Conservation (phyloP, 2,329 filamentous ascomycete genomes). For the Monosporascus cannonballus region DNA sequence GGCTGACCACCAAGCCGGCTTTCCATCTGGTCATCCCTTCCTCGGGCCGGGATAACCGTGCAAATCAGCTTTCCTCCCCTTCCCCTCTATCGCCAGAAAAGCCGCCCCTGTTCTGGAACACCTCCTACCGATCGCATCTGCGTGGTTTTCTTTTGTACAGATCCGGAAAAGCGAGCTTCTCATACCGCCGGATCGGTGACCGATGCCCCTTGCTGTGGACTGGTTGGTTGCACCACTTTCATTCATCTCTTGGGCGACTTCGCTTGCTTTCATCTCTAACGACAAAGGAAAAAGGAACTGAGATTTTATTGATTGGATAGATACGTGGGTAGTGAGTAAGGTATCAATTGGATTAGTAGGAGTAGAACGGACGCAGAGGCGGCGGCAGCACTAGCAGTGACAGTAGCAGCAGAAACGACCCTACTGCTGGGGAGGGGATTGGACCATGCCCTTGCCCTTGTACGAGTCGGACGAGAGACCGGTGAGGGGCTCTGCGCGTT, state of each 20-base stretch:
- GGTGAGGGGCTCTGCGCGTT: constrained; percentile 81
- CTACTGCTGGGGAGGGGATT: constrained; percentile 53
- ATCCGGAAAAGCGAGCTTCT: not conserved
- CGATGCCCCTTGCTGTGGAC: constrained; percentile 4
- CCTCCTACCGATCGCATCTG: too few relatives aligned
- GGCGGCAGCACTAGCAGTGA: not conserved
- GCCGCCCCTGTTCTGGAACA: too few relatives aligned
- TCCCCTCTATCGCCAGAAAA: too few relatives aligned
- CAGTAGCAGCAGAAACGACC: constrained; percentile 5
- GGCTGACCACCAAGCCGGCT: not conserved
- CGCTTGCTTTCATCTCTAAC: constrained; percentile 25
- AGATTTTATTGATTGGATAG: constrained; percentile 4
- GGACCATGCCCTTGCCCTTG: constrained; percentile 70
- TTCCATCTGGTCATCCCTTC: too few relatives aligned
- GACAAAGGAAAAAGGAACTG: constrained; percentile 30
- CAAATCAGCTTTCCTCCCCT: too few relatives aligned
- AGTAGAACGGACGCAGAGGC: not conserved
- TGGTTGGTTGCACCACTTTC: not conserved
- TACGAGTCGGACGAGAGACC: constrained; percentile 78
- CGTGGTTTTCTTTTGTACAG: not conserved
- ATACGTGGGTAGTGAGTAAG: constrained; percentile 13
- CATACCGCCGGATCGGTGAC: too few relatives aligned
- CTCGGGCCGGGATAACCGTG: too few relatives aligned
- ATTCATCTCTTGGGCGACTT: constrained; percentile 12
- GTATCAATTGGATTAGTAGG: constrained; percentile 7